A percentile compares a stretch with the other conserved stretches of the same genome.
Conservation (phyloP, 768 basidiomycete genomes). For the Auricularia heimuer region DNA sequence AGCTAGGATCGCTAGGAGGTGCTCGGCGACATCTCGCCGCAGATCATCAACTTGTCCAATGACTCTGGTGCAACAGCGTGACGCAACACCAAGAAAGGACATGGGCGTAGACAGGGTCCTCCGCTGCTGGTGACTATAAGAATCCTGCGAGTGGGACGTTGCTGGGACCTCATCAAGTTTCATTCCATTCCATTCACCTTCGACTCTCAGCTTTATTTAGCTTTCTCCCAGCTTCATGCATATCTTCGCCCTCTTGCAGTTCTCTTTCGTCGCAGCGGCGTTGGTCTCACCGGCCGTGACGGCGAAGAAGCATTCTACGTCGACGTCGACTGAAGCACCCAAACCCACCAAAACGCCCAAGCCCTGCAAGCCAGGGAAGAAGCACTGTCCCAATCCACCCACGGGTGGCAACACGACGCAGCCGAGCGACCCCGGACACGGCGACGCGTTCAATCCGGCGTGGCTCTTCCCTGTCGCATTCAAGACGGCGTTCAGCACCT, state of each 20-base stretch:
- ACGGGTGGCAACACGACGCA: neutral
- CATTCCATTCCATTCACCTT: neutral
- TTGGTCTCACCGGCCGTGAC: neutral
- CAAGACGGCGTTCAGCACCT: conserved; percentile 36
- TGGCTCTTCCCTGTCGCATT: conserved; percentile 32
- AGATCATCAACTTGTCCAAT: no score
- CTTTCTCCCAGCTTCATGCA: neutral
- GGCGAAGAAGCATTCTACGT: neutral
- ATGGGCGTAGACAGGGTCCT: no score
- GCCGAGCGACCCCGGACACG: no score
- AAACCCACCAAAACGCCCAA: neutral
- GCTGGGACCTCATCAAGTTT: neutral
- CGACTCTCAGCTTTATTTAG: neutral
- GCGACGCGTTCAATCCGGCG: neutral
- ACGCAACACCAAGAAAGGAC: no score
- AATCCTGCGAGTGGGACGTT: neutral
- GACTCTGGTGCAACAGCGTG: no score
- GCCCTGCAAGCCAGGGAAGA: neutral
- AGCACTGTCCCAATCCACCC: neutral
- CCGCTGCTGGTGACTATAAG: neutral
- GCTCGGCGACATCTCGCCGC: no score
- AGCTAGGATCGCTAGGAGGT: no score
- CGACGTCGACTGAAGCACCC: neutral
- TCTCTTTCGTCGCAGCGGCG: neutral
- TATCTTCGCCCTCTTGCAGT: neutral